These are phyloP conservation scores for Rubroboletus pulcherrimus DNA, from an alignment of 768 basidiomycete species.

Conservation along the genomic window DNA sequence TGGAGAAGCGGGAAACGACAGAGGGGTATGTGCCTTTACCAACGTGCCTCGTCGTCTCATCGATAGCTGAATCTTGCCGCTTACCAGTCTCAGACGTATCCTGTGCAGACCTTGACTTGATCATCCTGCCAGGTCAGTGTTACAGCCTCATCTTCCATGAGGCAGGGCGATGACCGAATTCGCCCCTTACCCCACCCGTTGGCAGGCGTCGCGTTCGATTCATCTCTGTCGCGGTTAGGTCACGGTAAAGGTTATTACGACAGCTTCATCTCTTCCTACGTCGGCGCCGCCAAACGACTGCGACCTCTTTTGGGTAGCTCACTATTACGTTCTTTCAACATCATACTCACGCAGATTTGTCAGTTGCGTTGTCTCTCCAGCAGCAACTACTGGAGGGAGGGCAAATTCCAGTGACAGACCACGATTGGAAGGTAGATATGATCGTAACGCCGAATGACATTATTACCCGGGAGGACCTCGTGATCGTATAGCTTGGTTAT, in stretches of 20 bases:
- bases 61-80: conserved; percentile 1
- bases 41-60: neutral
- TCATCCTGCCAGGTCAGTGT: conserved; percentile 61
- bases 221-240: conserved; percentile 62
- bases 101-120: conserved; percentile 51
- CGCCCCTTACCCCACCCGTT: conserved; percentile 7
- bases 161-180: conserved; percentile 5
- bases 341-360: conserved; percentile 11
- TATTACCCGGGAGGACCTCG: conserved; percentile 25
- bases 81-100: conserved; percentile 30
- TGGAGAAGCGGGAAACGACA: conserved; percentile 44
- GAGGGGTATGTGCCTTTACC: conserved; percentile 44
- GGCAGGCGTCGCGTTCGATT: conserved; percentile 73
- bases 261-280: conserved; percentile 60
- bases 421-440: conserved; percentile 64
- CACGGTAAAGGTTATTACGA: conserved; percentile 87
- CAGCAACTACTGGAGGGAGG: conserved; percentile 57
- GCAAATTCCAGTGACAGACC: conserved; percentile 49
- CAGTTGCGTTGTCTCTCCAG: conserved; percentile 63
- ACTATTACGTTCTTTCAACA: conserved; percentile 8
- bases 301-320: conserved; percentile 58
- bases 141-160: conserved; percentile 7
- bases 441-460: conserved; percentile 48
- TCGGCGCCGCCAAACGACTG: conserved; percentile 34
- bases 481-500: conserved; percentile 17